Conservation (phyloP, 2,329 filamentous ascomycete species). For the Penicillium sp. region DNA sequence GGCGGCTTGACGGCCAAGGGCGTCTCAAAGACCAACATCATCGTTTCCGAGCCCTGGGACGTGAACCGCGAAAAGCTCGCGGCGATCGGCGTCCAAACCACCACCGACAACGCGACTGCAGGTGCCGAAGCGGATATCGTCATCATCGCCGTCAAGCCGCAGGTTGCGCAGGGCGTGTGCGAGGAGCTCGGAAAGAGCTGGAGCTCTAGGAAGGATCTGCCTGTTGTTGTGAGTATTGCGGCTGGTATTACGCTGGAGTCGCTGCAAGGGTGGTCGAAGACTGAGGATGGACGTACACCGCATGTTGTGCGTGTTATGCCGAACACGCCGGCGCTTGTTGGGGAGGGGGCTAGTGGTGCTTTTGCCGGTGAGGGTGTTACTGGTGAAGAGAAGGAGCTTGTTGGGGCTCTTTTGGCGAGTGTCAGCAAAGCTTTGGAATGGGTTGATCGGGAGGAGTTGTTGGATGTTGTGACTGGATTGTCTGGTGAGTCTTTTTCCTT, state of each 20-base stretch:
- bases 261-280: conserved; percentile 30
- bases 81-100: conserved; percentile 29
- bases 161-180: conserved; percentile 33
- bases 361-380: conserved; percentile 29
- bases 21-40: conserved; percentile 32
- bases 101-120: conserved; percentile 30
- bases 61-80: conserved; percentile 36
- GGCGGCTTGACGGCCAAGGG: conserved; percentile 30
- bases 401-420: conserved; percentile 28
- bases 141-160: conserved; percentile 37
- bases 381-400: conserved; percentile 30
- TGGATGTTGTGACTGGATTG: conserved; percentile 38
- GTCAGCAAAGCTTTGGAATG: conserved; percentile 36
- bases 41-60: conserved; percentile 36
- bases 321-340: conserved; percentile 34
- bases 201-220: conserved; percentile 23
- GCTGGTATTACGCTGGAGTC: conserved; percentile 34
- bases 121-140: conserved; percentile 29
- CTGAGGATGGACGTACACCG: conserved; percentile 21
- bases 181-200: conserved; percentile 31
- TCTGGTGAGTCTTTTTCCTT: conserved; percentile 25
- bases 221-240: conserved; percentile 35
- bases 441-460: conserved; percentile 33
- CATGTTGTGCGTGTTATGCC: conserved; percentile 38
- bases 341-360: conserved; percentile 33